Evolutionary conservation across 169 alveolate species (phyloP).

Genomic region (Eimeria brunetti): DNA sequence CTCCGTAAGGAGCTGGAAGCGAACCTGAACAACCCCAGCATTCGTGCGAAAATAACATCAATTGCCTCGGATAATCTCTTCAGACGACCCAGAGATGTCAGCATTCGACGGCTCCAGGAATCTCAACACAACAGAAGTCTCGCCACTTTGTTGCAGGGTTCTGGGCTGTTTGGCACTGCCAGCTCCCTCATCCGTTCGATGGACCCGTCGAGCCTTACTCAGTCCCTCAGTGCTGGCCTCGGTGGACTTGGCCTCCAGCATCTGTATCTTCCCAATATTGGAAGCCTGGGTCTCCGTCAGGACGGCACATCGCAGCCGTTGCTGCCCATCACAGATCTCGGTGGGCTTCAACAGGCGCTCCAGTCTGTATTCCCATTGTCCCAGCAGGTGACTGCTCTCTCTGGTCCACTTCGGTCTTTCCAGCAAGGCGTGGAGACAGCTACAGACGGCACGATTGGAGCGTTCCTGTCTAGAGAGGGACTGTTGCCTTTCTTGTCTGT

Average conservation of each 20-base stretch:
- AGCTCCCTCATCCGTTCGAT: slow-evolving; percentile 38
- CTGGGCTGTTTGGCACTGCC: slow-evolving; percentile 28
- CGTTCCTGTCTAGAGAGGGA: slow-evolving; percentile 31
- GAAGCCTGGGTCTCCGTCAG: neutral
- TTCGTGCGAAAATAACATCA: neutral
- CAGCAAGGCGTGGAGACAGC: slow-evolving; percentile 61
- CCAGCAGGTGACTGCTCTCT: slow-evolving; percentile 32
- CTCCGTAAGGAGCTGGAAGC: slow-evolving; percentile 1
- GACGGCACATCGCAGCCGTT: neutral
- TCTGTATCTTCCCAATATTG: slow-evolving; percentile 24
- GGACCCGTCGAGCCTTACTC: slow-evolving; percentile 29
- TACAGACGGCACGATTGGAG: slow-evolving; percentile 39
- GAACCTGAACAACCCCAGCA: neutral
- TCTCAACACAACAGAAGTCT: neutral
- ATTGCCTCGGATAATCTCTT: slow-evolving; percentile 35
- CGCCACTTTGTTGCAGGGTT: slow-evolving; percentile 19
- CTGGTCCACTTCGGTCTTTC: slow-evolving; percentile 41
- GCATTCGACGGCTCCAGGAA: slow-evolving; percentile 41
- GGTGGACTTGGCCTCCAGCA: slow-evolving; percentile 63
- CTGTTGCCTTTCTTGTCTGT: slow-evolving; percentile 42
- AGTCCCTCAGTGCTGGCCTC: slow-evolving; percentile 46
- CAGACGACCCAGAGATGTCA: neutral
- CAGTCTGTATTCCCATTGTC: slow-evolving; percentile 7
- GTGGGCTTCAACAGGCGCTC: slow-evolving; percentile 13
- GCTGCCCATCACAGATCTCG: neutral